A percentile compares a stretch with the other conserved stretches of the same genome.
phyloP scores from a whole-genome alignment of 345 rosid species.

The Aethionema arabicum region DNA sequence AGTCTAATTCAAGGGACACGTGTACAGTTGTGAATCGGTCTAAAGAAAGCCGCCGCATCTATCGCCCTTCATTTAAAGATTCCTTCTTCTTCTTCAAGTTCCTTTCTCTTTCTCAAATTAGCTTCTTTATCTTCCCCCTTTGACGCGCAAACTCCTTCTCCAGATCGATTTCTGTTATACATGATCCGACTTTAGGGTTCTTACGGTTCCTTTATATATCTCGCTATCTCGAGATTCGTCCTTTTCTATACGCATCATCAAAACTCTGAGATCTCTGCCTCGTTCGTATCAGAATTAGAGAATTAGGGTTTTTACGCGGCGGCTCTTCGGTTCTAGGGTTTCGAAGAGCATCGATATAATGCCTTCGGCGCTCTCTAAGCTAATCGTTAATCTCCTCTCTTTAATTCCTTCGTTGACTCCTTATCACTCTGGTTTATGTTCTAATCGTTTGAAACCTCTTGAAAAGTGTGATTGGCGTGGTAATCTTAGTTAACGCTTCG shows the following conservation, averaged over 20 bases:
- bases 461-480: slow-evolving; percentile 94
- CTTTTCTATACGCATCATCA: neutral
- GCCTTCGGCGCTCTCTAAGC: slow-evolving; percentile 73
- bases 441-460: slow-evolving; percentile 82
- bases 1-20: slow-evolving; percentile 12
- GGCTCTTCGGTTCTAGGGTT: slow-evolving; percentile 45
- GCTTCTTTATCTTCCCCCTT: slow-evolving; percentile 20
- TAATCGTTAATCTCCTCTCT: slow-evolving; percentile 36
- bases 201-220: neutral
- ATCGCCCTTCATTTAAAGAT: slow-evolving; percentile 8
- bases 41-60: slow-evolving; percentile 18
- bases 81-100: neutral
- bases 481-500: slow-evolving; percentile 80
- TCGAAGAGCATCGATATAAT: slow-evolving; percentile 73
- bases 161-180: neutral
- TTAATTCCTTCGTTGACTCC: slow-evolving; percentile 57
- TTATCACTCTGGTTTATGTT: slow-evolving; percentile 57
- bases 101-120: slow-evolving; percentile 24
- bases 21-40: neutral
- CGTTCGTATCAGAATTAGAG: slow-evolving; percentile 13
- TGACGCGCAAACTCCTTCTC: slow-evolving; percentile 25
- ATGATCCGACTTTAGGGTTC: slow-evolving; percentile 24
- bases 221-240: neutral
- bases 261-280: slow-evolving; percentile 20
- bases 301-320: slow-evolving; percentile 39